These are phyloP conservation scores for Raffaelea arxii DNA, from an alignment of 2,329 filamentous ascomycete species.

Conservation along the genomic window DNA sequence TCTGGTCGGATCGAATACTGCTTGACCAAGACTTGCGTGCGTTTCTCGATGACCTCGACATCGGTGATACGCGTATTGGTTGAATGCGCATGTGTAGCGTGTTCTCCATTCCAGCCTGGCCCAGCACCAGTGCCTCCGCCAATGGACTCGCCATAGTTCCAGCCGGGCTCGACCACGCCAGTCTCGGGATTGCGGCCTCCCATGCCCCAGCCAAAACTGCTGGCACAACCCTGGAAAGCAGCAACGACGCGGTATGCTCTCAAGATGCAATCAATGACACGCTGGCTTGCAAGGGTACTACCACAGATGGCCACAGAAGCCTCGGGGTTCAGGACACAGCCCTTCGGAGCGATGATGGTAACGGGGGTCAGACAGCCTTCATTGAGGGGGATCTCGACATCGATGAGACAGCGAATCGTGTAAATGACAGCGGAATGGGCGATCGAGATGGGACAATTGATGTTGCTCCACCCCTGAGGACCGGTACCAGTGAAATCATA, in stretches of 20 bases:
- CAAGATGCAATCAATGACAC: constrained; percentile 18
- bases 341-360: constrained; percentile 59
- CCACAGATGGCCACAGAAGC: constrained; percentile 71
- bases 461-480: constrained; percentile 63
- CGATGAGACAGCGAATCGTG: constrained; percentile 68
- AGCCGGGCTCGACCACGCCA: constrained; percentile 48
- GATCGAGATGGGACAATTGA: constrained; percentile 67
- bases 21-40: constrained; percentile 62
- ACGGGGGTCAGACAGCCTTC: constrained; percentile 74
- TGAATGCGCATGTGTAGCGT: constrained; percentile 72
- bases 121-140: constrained; percentile 68
- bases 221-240: constrained; percentile 69
- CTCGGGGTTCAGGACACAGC: constrained; percentile 63
- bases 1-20: constrained; percentile 56
- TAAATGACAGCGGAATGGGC: constrained; percentile 76
- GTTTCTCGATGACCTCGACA: constrained; percentile 64
- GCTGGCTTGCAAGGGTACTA: constrained; percentile 65
- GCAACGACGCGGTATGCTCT: constrained; percentile 42
- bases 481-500: constrained; percentile 71
- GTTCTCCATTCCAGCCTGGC: constrained; percentile 60
- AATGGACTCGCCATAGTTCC: constrained; percentile 82
- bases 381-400: constrained; percentile 72
- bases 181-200: constrained; percentile 52
- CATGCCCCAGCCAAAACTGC: constrained; percentile 76
- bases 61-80: constrained; percentile 80